Base-by-base conservation (phyloP, 1,284 basidiomycete genomes). In the Porogramme epimiltina region DNA sequence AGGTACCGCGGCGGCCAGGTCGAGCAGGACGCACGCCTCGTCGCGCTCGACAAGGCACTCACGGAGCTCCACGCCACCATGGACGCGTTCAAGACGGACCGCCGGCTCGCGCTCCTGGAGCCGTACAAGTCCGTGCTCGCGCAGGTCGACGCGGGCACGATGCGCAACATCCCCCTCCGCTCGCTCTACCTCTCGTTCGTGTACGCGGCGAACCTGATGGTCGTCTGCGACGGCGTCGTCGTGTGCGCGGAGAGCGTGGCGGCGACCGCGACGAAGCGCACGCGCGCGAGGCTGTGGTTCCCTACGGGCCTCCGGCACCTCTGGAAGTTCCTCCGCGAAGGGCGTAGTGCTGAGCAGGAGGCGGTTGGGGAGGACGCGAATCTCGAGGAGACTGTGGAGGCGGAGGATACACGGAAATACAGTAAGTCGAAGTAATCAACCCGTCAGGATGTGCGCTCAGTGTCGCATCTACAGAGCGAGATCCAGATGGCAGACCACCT, bases 401-500 rank as follows among this genome's bases (percentile, higher is more conserved):
- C 62, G n/a, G 59, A 63, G 46, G 61, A 50, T 54, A 63, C 25
- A 58, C 62, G 22, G 46, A 49, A 43, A 25, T 75, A 74, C 54
- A 66, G 76, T 78, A 48, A 59, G 75, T 70, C n/a, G n/a, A n/a
- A 18, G 16, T 15, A 4, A 22, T 15, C 22, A 20, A 13, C 16
- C 11, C 13, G 5, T n/a, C 5, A 25, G 11, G 15, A 31, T 31
- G 36, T 9, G 9, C 15, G 8, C 41, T 23, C 2, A 33, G 13
- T 9, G 37, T 3, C 4, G 44, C 26, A 24, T 15, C 23, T 18
- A 10, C 55, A 80, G 78, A 66, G 23, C 66, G 58, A 16, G 78
- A 82, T 55, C 79, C 79, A 2, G 80, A 82, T 49, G 78, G 75
- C 28, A 65, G 67, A 19, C 74, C 77, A 0, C 78, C 80, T 2